Evolutionary conservation across 192 early-diverging fungal species (phyloP).

Genomic region (Linnemannia elongata): DNA sequence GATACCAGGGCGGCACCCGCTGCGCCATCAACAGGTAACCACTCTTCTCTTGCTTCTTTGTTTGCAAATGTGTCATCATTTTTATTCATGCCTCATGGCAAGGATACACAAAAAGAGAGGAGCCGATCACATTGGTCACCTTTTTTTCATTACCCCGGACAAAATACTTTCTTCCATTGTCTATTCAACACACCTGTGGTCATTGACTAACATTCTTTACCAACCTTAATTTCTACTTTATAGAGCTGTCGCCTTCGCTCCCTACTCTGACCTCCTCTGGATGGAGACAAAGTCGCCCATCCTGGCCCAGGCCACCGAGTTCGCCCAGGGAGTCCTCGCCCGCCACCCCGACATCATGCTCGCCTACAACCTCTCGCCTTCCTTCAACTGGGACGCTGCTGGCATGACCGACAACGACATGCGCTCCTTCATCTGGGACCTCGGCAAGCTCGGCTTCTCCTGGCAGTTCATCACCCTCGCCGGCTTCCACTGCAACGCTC

Average conservation of each 20-base stretch:
- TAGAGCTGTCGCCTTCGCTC: slow-evolving; percentile 77
- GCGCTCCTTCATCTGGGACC: slow-evolving; percentile 81
- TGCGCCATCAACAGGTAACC: slow-evolving; percentile 78
- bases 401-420: slow-evolving; percentile 94
- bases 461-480: slow-evolving; percentile 99
- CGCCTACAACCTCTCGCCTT: slow-evolving; percentile 97
- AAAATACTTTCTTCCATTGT: neutral
- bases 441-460: slow-evolving; percentile 93
- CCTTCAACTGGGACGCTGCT: slow-evolving; percentile 99
- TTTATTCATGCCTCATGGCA: neutral
- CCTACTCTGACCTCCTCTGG: slow-evolving; percentile 94
- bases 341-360: slow-evolving; percentile 88
- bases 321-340: slow-evolving; percentile 85
- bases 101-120: slow-evolving; percentile 5
- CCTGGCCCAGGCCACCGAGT: slow-evolving; percentile 91
- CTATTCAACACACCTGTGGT: neutral
- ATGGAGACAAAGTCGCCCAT: slow-evolving; percentile 99
- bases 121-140: slow-evolving; percentile 8
- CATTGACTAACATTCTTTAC: neutral
- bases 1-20: slow-evolving; percentile 95
- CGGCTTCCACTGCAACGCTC: slow-evolving; percentile 93
- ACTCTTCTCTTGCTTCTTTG: slow-evolving; percentile 74
- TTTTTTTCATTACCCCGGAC: neutral
- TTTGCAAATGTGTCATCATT: slow-evolving; percentile 75
- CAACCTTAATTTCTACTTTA: neutral